Percentiles rank a stretch among this genome's conserved stretches.
Evolutionary conservation across 306 rosid species (phyloP).

Genomic region (Coriaria nepalensis): DNA sequence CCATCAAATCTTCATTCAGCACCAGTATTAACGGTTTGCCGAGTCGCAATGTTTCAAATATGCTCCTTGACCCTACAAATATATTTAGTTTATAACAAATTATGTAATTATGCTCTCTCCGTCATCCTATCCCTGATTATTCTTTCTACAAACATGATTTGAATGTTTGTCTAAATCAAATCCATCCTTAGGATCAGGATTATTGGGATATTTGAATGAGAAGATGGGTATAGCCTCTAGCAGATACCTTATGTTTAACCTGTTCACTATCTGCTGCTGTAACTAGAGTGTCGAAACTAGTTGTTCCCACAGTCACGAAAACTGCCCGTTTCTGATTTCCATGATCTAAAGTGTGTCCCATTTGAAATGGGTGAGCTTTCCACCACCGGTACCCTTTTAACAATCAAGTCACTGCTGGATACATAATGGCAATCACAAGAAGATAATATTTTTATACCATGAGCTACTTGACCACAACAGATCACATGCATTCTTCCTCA

Average conservation of each 20-base stretch:
- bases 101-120: neutral
- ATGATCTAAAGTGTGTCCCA: constrained; percentile 26
- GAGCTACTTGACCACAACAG: no score
- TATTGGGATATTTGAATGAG: constrained; percentile 30
- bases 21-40: constrained; percentile 61
- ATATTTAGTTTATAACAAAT: neutral
- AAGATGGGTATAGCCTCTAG: constrained; percentile 63
- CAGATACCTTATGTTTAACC: constrained; percentile 34
- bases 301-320: constrained; percentile 78
- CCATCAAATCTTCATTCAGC: constrained; percentile 88
- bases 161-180: neutral
- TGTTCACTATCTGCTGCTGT: constrained; percentile 32
- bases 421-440: neutral
- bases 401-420: neutral
- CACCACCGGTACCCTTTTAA: neutral
- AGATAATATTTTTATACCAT: no score
- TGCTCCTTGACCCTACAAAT: constrained; percentile 71
- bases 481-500: no score
- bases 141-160: neutral
- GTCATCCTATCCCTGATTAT: no score
- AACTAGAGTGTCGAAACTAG: constrained; percentile 70
- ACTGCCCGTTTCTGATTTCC: constrained; percentile 26
- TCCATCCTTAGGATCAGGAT: no score
- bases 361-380: constrained; percentile 1
- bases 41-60: constrained; percentile 60